Evolutionary conservation across 2,329 filamentous ascomycete species (phyloP).

Genomic region (Scopulariopsis brevicaulis): DNA sequence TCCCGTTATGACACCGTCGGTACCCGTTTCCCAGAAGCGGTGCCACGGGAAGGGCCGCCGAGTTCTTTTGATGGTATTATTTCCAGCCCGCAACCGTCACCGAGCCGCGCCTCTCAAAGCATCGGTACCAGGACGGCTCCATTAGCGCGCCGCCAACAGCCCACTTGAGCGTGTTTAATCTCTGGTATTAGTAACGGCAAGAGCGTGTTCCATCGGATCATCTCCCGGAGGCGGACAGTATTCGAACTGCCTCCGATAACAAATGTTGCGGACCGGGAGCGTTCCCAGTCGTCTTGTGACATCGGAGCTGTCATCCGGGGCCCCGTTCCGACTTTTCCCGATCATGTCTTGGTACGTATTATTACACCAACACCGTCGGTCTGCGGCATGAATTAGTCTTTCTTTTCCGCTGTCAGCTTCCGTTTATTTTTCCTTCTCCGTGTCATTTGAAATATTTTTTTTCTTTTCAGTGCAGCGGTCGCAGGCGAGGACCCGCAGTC

Average conservation of each 20-base stretch:
- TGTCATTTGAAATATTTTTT: not conserved
- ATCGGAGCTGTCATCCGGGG: not conserved
- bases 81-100: not conserved
- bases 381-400: not conserved
- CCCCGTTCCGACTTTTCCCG: not conserved
- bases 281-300: not conserved
- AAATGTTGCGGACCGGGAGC: not conserved
- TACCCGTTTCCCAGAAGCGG: too few relatives aligned
- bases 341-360: not conserved
- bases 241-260: not conserved
- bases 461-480: not conserved
- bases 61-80: too few relatives aligned
- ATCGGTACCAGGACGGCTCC: not conserved
- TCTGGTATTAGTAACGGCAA: not conserved
- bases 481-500: not conserved
- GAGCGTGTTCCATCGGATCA: too few relatives aligned
- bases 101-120: not conserved
- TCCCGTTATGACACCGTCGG: too few relatives aligned
- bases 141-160: not conserved
- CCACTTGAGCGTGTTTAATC: not conserved
- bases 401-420: not conserved
- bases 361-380: not conserved
- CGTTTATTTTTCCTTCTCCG: not conserved
- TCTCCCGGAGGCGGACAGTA: too few relatives aligned
- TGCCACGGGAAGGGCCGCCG: too few relatives aligned